phyloP scores from a whole-genome alignment of 768 basidiomycete genomes.

The Termitomyces titanicus region DNA sequence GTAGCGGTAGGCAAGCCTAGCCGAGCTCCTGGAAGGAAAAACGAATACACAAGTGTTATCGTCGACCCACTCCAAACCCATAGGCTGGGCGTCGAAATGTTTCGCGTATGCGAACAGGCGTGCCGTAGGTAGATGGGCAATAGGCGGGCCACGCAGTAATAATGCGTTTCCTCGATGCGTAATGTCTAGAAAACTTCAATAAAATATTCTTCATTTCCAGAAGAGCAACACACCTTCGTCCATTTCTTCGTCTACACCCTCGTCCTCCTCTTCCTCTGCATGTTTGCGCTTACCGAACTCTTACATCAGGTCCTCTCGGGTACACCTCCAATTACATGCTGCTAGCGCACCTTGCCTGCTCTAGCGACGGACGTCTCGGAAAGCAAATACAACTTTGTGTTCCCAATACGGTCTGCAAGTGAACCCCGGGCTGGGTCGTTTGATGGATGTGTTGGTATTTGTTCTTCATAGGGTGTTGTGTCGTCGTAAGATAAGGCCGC shows the following conservation, averaged over 20 bases:
- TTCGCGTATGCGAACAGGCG: conserved; percentile 81
- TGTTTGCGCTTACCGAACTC: conserved; percentile 45
- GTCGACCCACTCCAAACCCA: conserved; percentile 84
- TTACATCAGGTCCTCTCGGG: conserved; percentile 43
- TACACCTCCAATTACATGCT: conserved; percentile 33
- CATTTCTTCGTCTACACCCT: conserved; percentile 27
- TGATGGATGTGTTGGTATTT: conserved; percentile 34
- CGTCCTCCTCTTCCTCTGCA: conserved; percentile 29
- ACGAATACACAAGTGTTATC: conserved; percentile 81
- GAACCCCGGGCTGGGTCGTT: conserved; percentile 29
- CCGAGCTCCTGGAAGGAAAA: conserved; percentile 53
- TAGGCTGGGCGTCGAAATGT: conserved; percentile 70
- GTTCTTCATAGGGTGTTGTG: conserved; percentile 53
- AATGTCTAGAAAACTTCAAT: conserved; percentile 31
- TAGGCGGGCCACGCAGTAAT: conserved; percentile 68
- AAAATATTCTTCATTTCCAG: neutral
- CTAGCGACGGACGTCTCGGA: conserved; percentile 60
- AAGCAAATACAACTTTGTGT: conserved; percentile 72
- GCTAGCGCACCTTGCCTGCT: conserved; percentile 70
- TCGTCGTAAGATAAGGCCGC: conserved; percentile 52
- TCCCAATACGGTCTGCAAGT: conserved; percentile 68
- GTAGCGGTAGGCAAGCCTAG: conserved; percentile 44
- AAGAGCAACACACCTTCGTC: conserved; percentile 26
- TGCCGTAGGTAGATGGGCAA: conserved; percentile 70
- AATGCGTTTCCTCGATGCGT: conserved; percentile 61